Percentiles rank a stretch among this genome's conserved stretches.
These are phyloP conservation scores for Monascus purpureus DNA, from an alignment of 495 filamentous ascomycete species.

Conservation along the genomic window DNA sequence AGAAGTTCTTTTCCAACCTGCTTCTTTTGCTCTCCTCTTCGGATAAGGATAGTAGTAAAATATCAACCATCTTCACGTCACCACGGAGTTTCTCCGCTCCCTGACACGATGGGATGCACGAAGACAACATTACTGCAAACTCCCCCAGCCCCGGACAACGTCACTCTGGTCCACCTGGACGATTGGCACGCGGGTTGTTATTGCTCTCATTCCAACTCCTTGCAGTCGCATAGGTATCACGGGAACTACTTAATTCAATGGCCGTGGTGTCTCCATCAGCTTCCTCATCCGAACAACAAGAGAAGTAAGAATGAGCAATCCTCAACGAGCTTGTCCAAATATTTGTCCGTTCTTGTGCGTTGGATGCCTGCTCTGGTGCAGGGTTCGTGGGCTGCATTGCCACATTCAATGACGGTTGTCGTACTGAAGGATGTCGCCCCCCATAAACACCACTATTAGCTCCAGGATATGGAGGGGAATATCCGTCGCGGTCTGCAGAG, in stretches of 20 bases:
- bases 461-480: slow-evolving; percentile 1
- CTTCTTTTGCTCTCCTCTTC: too few species aligned
- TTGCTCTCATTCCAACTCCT: slow-evolving; percentile 6
- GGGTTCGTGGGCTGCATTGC: neutral
- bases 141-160: too few species aligned
- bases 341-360: neutral
- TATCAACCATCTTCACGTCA: too few species aligned
- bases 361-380: neutral
- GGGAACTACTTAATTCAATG: slow-evolving; percentile 7
- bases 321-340: slow-evolving; percentile 3
- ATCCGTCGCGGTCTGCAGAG: neutral
- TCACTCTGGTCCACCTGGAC: too few species aligned
- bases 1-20: too few species aligned
- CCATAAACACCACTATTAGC: neutral
- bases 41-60: too few species aligned
- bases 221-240: slow-evolving; percentile 20
- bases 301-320: slow-evolving; percentile 7
- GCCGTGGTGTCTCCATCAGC: slow-evolving; percentile 2
- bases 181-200: too few species aligned
- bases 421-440: neutral
- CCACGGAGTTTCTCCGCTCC: too few species aligned
- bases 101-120: too few species aligned
- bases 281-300: slow-evolving; percentile 4
- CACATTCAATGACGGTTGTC: slow-evolving; percentile 3
- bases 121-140: too few species aligned